Percentiles rank a stretch among this genome's conserved stretches.
These are phyloP conservation scores for Solanum microdontum DNA, from an alignment of 257 asterid species.

Conservation along the genomic window DNA sequence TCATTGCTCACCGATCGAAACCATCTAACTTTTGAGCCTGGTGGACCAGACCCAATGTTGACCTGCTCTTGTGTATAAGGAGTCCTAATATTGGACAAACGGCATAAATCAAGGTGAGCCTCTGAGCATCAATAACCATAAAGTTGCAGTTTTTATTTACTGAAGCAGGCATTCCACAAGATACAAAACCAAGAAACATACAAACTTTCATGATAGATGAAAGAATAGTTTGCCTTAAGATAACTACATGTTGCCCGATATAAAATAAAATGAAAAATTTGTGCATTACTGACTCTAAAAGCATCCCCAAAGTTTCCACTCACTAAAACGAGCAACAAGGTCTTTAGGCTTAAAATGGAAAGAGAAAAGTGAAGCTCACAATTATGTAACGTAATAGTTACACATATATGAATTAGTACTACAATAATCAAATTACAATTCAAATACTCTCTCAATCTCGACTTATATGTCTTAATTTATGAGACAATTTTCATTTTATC, in stretches of 20 bases:
- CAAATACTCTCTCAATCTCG: not conserved
- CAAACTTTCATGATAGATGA: not conserved
- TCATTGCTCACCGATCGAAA: conserved; percentile 80
- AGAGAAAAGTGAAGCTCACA: not conserved
- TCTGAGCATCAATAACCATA: not conserved
- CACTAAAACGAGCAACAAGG: not conserved
- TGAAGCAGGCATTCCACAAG: not conserved
- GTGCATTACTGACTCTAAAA: not conserved
- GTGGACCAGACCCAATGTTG: conserved; percentile 85
- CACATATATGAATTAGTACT: not conserved
- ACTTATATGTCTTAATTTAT: not conserved
- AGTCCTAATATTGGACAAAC: conserved; percentile 38
- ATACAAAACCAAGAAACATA: not conserved
- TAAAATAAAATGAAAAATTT: not conserved
- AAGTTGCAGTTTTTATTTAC: not conserved
- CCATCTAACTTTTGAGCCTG: conserved; percentile 87
- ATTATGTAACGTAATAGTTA: not conserved
- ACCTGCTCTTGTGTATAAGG: conserved; percentile 64
- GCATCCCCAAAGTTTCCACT: not conserved
- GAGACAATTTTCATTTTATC: not conserved
- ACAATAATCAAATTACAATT: not conserved
- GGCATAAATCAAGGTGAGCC: not conserved
- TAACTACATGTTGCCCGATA: not conserved
- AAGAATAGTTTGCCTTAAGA: not conserved
- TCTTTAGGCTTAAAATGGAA: not conserved